Evolutionary conservation across 176 grass and related monocot genomes (phyloP).

Genomic region (Carex cristatella): DNA sequence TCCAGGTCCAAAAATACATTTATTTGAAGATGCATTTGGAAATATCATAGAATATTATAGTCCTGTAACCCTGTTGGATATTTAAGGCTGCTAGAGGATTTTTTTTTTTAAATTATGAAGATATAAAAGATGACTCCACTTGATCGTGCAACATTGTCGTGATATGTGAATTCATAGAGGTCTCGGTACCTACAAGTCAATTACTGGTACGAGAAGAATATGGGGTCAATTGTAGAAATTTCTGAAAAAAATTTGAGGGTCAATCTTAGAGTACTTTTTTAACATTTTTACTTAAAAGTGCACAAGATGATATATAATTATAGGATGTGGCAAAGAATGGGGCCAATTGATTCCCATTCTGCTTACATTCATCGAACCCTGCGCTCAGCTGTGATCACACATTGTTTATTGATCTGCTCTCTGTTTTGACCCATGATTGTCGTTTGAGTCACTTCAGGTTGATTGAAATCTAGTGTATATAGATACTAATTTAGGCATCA

Average conservation of each 20-base stretch:
- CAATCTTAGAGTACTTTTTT: no score
- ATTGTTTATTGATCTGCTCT: background rate
- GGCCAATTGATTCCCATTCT: background rate
- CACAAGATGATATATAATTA: no score
- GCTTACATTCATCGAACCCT: background rate
- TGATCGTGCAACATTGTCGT: background rate
- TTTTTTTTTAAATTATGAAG: background rate
- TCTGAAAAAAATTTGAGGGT: no score
- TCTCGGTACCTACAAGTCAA: background rate
- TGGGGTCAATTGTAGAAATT: no score
- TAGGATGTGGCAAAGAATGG: no score
- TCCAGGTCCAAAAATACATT: conserved; percentile 46
- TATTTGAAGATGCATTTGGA: background rate
- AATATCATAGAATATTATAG: background rate
- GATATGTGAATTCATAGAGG: background rate
- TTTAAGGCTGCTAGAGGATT: background rate
- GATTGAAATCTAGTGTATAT: background rate
- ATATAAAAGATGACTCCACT: background rate
- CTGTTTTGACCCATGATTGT: background rate
- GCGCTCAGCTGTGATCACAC: background rate
- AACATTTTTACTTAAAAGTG: no score
- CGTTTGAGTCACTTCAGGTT: no score
- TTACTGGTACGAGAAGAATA: background rate
- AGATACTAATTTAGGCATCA: background rate
- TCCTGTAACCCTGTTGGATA: background rate